These are phyloP conservation scores for Tulasnella sp. DNA, from an alignment of 768 basidiomycete species.

Conservation along the genomic window DNA sequence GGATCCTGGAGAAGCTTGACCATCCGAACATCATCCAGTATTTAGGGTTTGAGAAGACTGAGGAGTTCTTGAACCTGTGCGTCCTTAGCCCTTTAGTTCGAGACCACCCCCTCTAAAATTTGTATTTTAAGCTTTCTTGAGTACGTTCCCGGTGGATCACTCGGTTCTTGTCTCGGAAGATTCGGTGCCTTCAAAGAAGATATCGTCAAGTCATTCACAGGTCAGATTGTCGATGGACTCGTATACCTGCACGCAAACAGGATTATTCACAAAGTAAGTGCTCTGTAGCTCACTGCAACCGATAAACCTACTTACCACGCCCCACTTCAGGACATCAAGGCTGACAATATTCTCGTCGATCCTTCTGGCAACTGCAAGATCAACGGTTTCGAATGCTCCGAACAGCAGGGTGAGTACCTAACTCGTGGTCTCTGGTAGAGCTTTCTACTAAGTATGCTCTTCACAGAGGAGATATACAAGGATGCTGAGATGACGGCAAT, in stretches of 20 bases:
- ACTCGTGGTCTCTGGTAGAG: neutral
- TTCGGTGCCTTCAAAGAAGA: conserved; percentile 89
- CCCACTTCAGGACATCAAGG: conserved; percentile 73
- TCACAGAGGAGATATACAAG: conserved; percentile 65
- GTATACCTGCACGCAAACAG: conserved; percentile 87
- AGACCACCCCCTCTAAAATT: conserved; percentile 6
- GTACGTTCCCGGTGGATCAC: conserved; percentile 95
- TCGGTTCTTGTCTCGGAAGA: conserved; percentile 80
- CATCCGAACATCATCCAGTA: conserved; percentile 98
- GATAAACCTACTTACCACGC: neutral
- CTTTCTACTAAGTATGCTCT: neutral
- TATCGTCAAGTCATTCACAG: conserved; percentile 89
- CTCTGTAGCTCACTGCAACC: neutral
- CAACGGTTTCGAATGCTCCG: conserved; percentile 95
- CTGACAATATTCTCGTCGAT: conserved; percentile 98
- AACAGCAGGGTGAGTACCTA: conserved; percentile 46
- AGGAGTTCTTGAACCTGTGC: conserved; percentile 82
- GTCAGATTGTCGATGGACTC: conserved; percentile 83
- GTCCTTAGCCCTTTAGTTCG: conserved; percentile 30
- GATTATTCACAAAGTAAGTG: conserved; percentile 79
- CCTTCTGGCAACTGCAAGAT: conserved; percentile 91
- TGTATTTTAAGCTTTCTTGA: conserved; percentile 72
- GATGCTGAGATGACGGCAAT: conserved; percentile 79
- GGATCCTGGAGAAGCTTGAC: conserved; percentile 91
- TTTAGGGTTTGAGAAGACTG: conserved; percentile 88